Evolutionary conservation across 345 rosid species (phyloP), one percentile per base, ranked within the genome.

Genomic region (Arabidopsis thaliana): DNA sequence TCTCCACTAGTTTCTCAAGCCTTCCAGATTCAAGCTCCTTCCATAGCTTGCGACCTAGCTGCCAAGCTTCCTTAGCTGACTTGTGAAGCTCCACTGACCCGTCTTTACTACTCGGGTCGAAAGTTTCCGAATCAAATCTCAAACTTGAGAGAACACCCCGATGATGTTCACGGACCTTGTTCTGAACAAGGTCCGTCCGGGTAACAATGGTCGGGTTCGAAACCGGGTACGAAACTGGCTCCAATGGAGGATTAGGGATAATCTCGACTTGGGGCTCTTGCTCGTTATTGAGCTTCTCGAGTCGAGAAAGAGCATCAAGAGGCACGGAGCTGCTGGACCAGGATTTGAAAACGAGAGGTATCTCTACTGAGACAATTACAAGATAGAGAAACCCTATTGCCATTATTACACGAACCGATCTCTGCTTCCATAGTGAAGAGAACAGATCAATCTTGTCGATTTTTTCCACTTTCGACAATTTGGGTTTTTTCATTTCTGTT

Each of bases 31-130:
- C 82, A 9, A 93, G 63, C 69, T 87, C 87, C 14, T 81, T 77
- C 98, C 97, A 93, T 22, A 85, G 69, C 87, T 84, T 87, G 28
- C 83, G 73, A 12, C 98, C 98, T 45, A 84, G 82, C 69, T 85
- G 82, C 92, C 89, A 89, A 42, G 98, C 96, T 59, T 80, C 82
- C 50, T 79, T 85, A 0, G 96, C 98, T 4, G 85, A 80, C 72
- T 82, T 91, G 67, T 84, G 94, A 42, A 94, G 87, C 91, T 90
- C 93, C 50, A 89, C 79, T 37, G 86, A 86, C 63, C 87, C 88
- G 44, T 86, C 93, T 74, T 87, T 84, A 30, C 75, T 70, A 70
- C 58, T 71, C 42, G 88, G 84, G 50, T 84, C 87, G 44, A 89
- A 87, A 34, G 84, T 83, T 37, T 69, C 76, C 1, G 89, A 80